These are phyloP conservation scores for Magnaporthales sp. DNA, from an alignment of 2,329 filamentous ascomycete genomes.

Conservation along the genomic window DNA sequence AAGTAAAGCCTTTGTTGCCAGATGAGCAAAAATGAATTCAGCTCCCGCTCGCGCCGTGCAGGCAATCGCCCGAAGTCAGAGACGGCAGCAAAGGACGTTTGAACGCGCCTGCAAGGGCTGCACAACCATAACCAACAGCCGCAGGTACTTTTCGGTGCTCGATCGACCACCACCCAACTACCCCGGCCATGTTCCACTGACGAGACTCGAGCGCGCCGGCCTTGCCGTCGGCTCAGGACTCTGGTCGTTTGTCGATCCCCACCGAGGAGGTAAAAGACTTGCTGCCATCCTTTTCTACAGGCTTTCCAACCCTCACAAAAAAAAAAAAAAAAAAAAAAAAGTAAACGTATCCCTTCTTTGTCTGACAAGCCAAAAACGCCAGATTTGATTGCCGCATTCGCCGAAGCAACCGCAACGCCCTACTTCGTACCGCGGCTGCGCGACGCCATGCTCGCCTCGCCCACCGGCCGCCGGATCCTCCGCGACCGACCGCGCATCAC, in stretches of 20 bases:
- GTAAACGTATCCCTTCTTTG: background rate
- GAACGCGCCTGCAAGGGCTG: background rate
- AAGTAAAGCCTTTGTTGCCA: background rate
- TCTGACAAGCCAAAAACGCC: constrained; percentile 4
- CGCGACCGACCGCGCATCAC: constrained; percentile 83
- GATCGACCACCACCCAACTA: constrained; percentile 83
- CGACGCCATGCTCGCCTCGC: constrained; percentile 76
- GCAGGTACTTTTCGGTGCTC: constrained; percentile 63
- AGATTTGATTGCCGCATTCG: constrained; percentile 93
- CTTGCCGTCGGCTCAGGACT: constrained; percentile 59
- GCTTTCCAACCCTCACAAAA: background rate
- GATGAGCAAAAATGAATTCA: background rate
- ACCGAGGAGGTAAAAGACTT: constrained; percentile 56
- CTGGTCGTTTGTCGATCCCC: constrained; percentile 62
- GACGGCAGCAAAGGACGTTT: background rate
- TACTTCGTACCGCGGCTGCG: constrained; percentile 92
- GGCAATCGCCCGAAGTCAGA: background rate
- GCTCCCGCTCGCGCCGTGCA: background rate
- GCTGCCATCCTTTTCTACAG: background rate
- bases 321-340: background rate
- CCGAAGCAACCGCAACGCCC: constrained; percentile 87
- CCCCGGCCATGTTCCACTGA: constrained; percentile 86
- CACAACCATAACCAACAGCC: constrained; percentile 3
- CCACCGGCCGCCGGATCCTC: constrained; percentile 84
- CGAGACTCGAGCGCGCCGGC: constrained; percentile 62